Evolutionary conservation across 768 basidiomycete species (phyloP).

Genomic region (Asterophora lycoperdoides): DNA sequence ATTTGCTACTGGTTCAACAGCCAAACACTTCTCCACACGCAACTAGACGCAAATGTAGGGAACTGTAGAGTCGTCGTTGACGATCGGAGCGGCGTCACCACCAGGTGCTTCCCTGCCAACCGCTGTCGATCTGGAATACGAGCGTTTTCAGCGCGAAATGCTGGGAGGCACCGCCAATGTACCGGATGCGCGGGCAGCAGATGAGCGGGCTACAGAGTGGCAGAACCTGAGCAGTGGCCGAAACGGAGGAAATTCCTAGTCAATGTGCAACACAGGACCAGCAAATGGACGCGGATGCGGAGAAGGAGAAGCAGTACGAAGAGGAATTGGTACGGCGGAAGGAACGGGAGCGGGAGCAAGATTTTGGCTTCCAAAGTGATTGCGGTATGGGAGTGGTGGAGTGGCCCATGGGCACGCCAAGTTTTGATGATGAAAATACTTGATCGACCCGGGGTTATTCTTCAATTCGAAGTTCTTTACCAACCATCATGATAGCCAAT

Average conservation of each 20-base stretch:
- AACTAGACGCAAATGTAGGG: too few species aligned
- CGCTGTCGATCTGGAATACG: constrained; percentile 67
- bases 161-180: constrained; percentile 30
- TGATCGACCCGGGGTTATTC: too few species aligned
- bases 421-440: too few species aligned
- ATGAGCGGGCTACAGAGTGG: constrained; percentile 63
- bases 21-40: too few species aligned
- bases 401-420: too few species aligned
- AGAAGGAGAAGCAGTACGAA: constrained; percentile 28
- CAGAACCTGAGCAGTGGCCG: constrained; percentile 59
- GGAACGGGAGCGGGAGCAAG: constrained; percentile 64
- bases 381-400: too few species aligned
- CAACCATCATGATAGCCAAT: too few species aligned
- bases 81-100: constrained; percentile 7
- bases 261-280: constrained; percentile 44
- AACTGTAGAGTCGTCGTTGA: constrained; percentile 18
- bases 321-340: constrained; percentile 47
- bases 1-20: too few species aligned
- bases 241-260: constrained; percentile 32
- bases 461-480: too few species aligned
- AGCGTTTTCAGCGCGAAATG: constrained; percentile 64
- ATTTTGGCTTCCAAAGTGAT: too few species aligned
- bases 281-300: constrained; percentile 21
- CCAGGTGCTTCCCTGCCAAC: constrained; percentile 18
- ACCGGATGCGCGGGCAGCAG: constrained; percentile 46